These are phyloP conservation scores for Brassica incana DNA, from an alignment of 345 rosid genomes.

Conservation along the genomic window DNA sequence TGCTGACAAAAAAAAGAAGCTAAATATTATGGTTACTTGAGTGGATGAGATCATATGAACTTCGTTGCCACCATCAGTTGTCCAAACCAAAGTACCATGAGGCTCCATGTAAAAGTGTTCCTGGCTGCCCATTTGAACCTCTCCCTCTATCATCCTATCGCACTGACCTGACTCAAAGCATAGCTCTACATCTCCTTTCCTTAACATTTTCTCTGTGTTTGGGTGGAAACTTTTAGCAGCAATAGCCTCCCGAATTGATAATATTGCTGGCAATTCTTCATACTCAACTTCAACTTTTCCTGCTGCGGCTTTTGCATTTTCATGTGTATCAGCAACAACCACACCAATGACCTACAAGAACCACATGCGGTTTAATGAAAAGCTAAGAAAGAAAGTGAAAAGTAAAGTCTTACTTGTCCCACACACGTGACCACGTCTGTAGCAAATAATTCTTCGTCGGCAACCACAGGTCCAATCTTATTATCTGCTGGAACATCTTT, in stretches of 20 bases:
- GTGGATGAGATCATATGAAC: slow-evolving; percentile 95
- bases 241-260: slow-evolving; percentile 83
- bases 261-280: slow-evolving; percentile 74
- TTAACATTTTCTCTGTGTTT: slow-evolving; percentile 57
- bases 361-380: not conserved
- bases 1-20: no score
- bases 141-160: slow-evolving; percentile 64
- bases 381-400: not conserved
- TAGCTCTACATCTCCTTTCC: slow-evolving; percentile 82
- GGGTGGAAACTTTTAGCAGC: slow-evolving; percentile 79
- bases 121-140: slow-evolving; percentile 94
- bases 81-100: slow-evolving; percentile 85
- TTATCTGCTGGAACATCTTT: slow-evolving; percentile 79
- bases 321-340: slow-evolving; percentile 93
- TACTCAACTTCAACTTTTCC: slow-evolving; percentile 72
- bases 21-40: slow-evolving; percentile 57
- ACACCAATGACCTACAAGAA: slow-evolving; percentile 73
- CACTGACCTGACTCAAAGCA: slow-evolving; percentile 78
- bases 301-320: slow-evolving; percentile 83
- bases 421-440: slow-evolving; percentile 86
- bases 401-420: slow-evolving; percentile 64
- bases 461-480: slow-evolving; percentile 66
- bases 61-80: slow-evolving; percentile 82
- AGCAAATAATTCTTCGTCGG: slow-evolving; percentile 90
- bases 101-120: slow-evolving; percentile 97